These are phyloP conservation scores for Henningerozyma blattae DNA, from an alignment of 805 yeast genomes.

Conservation along the genomic window DNA sequence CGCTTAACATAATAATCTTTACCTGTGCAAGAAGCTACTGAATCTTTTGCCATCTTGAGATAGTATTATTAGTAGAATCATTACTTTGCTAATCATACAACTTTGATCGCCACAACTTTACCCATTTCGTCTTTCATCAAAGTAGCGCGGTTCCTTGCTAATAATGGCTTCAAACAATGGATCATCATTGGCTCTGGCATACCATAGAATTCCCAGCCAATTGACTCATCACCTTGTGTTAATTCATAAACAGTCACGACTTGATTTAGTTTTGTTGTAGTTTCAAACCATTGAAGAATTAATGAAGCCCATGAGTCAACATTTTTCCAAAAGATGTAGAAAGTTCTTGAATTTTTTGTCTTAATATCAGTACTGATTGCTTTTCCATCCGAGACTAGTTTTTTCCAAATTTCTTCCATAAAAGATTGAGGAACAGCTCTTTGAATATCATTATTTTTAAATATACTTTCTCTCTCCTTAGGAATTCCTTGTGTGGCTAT, in stretches of 20 bases:
- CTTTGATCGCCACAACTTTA: constrained; percentile 67
- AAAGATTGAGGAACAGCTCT: constrained; percentile 45
- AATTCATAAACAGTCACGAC: constrained; percentile 78
- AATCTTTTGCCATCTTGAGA: too few species aligned
- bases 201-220: constrained; percentile 46
- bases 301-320: constrained; percentile 57
- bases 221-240: constrained; percentile 47
- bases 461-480: constrained; percentile 25
- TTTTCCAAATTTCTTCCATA: constrained; percentile 40
- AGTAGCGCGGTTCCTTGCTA: constrained; percentile 61
- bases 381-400: constrained; percentile 42
- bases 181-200: constrained; percentile 47
- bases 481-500: background rate
- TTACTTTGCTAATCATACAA: too few species aligned
- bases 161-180: constrained; percentile 43
- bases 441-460: constrained; percentile 38
- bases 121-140: constrained; percentile 56
- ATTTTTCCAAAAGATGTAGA: constrained; percentile 50
- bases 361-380: constrained; percentile 36
- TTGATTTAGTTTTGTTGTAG: constrained; percentile 64
- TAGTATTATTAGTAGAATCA: too few species aligned
- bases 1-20: too few species aligned
- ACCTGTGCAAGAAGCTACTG: too few species aligned
- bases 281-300: constrained; percentile 59
- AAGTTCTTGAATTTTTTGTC: constrained; percentile 25